Conservation (phyloP, 306 rosid genomes). For the Pyrus communis region DNA sequence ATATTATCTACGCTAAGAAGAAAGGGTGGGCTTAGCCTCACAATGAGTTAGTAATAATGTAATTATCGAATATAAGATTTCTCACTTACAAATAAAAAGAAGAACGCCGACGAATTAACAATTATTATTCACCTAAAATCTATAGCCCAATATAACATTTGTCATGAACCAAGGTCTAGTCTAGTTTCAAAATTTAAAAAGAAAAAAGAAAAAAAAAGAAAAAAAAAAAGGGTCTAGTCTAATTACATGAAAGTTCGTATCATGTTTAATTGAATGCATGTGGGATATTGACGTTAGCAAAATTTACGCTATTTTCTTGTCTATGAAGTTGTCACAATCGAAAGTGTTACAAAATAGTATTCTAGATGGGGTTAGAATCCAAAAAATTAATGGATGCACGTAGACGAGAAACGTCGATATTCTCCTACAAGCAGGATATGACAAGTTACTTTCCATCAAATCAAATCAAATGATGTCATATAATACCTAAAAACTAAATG, state of each 20-base stretch:
- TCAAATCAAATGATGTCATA: neutral
- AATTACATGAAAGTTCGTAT: no score
- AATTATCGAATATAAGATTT: rapidly evolving
- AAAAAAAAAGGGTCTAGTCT: no score
- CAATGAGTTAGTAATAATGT: no score
- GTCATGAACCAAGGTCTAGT: no score
- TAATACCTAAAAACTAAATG: neutral
- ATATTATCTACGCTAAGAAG: no score
- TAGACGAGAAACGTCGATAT: neutral
- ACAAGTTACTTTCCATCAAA: neutral
- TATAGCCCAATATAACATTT: no score
- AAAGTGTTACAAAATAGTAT: neutral
- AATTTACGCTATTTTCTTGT: neutral
- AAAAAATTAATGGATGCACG: neutral
- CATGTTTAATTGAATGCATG: no score
- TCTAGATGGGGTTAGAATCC: neutral
- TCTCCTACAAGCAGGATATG: neutral
- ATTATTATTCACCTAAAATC: no score
- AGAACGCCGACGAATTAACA: no score
- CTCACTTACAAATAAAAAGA: rapidly evolving
- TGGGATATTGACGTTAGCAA: neutral
- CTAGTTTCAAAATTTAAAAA: no score
- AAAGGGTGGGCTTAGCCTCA: rapidly evolving
- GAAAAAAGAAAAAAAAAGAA: no score
- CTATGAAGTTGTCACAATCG: neutral